Evolutionary conservation across 139 green algal genomes (phyloP).

Genomic region (Cymbomonas tetramitiformis): DNA sequence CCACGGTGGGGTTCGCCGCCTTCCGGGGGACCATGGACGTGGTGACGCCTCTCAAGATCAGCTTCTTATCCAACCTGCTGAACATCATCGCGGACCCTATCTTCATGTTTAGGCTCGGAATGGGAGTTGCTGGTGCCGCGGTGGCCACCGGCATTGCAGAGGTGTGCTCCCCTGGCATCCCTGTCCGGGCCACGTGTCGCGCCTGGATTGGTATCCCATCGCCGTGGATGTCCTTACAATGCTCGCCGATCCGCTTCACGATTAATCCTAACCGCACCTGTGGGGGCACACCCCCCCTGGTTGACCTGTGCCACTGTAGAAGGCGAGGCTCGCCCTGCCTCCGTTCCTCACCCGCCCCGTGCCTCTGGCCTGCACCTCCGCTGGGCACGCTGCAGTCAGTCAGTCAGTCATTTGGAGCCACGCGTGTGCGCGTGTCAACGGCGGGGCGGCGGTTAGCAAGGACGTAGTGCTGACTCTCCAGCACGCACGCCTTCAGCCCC

Average conservation of each 20-base stretch:
- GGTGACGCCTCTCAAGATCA: slow-evolving; percentile 19
- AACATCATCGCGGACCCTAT: slow-evolving; percentile 21
- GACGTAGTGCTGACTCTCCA: too few species aligned
- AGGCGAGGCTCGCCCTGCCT: slow-evolving; percentile 1
- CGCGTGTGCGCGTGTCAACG: too few species aligned
- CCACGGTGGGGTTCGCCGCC: slow-evolving; percentile 16
- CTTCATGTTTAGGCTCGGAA: slow-evolving; percentile 12
- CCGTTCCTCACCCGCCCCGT: too few species aligned
- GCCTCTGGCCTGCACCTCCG: too few species aligned
- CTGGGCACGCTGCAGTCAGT: too few species aligned
- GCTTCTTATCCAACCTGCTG: slow-evolving; percentile 7
- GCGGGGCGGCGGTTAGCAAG: too few species aligned
- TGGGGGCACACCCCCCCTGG: not conserved
- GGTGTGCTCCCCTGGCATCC: slow-evolving; percentile 1
- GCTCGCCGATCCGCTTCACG: too few species aligned
- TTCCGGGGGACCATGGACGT: slow-evolving; percentile 19
- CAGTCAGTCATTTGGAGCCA: too few species aligned
- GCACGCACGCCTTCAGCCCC: too few species aligned
- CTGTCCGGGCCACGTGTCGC: not conserved
- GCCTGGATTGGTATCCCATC: too few species aligned
- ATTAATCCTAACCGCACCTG: too few species aligned
- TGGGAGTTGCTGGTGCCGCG: slow-evolving; percentile 18
- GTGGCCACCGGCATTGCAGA: slow-evolving; percentile 6
- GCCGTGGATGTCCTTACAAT: too few species aligned
- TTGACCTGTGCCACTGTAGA: not conserved